A percentile compares a stretch with the other conserved stretches of the same genome.
phyloP scores from a whole-genome alignment of 371 early-diverging fungal species.

The Funneliformis caledonium region DNA sequence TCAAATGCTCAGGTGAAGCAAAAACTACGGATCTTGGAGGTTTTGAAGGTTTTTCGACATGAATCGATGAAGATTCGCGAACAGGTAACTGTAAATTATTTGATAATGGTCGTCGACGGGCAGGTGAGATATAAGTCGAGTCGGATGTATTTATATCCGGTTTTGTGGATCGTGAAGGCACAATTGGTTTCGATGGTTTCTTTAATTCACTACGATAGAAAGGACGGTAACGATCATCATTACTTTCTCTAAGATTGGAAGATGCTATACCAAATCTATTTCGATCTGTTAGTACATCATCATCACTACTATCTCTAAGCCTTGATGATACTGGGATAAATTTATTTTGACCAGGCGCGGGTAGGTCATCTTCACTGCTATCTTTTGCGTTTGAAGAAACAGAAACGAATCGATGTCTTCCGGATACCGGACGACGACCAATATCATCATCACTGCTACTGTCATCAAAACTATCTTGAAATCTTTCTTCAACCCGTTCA shows the following conservation, averaged over 20 bases:
- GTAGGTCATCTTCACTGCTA: background rate
- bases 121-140: constrained; percentile 7
- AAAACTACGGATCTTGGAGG: constrained; percentile 17
- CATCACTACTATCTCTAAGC: background rate
- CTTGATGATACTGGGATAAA: background rate
- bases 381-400: background rate
- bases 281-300: background rate
- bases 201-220: background rate
- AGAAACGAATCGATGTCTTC: background rate
- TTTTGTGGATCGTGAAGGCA: background rate
- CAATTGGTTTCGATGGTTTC: background rate
- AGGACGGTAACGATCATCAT: background rate
- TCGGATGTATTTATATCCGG: background rate
- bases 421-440: background rate
- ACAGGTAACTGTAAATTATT: background rate
- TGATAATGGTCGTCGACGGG: constrained; percentile 1
- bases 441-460: constrained; percentile 16
- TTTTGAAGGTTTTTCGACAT: constrained; percentile 15
- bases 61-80: background rate
- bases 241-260: constrained; percentile 1
- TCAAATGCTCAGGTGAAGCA: constrained; percentile 43
- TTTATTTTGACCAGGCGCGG: background rate
- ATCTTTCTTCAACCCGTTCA: constrained; percentile 10
- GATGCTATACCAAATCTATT: background rate
- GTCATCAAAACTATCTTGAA: constrained; percentile 25